These are phyloP conservation scores for Waltiozyma sp. DNA, from an alignment of 1,139 yeast species.

Conservation along the genomic window DNA sequence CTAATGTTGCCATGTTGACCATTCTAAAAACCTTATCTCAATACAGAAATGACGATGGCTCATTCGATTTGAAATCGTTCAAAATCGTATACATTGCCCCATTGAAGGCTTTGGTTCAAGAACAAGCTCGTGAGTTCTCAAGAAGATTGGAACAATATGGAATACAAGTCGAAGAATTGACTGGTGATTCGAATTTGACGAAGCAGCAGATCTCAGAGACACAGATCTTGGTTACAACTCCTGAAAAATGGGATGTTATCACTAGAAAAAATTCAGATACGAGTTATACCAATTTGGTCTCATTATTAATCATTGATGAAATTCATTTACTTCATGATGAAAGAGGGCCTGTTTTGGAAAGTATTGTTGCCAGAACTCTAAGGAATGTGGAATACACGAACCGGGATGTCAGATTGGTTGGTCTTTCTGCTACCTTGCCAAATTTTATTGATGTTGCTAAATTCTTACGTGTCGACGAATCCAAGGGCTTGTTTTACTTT, in stretches of 20 bases:
- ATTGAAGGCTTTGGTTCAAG: conserved; percentile 87
- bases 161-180: conserved; percentile 69
- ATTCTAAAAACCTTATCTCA: conserved; percentile 53
- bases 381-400: conserved; percentile 35
- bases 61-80: conserved; percentile 42
- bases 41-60: conserved; percentile 36
- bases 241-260: conserved; percentile 95
- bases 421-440: conserved; percentile 90
- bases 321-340: conserved; percentile 88
- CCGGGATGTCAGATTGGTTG: conserved; percentile 56
- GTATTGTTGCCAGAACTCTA: conserved; percentile 68
- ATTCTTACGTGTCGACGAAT: conserved; percentile 58
- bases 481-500: conserved; percentile 49
- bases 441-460: conserved; percentile 81
- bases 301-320: conserved; percentile 81
- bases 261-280: conserved; percentile 68
- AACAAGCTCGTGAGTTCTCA: conserved; percentile 81
- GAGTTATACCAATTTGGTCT: conserved; percentile 52
- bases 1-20: conserved; percentile 85
- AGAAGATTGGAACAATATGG: conserved; percentile 60
- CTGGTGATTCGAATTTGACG: conserved; percentile 82
- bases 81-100: conserved; percentile 92
- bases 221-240: conserved; percentile 84
- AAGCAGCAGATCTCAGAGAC: conserved; percentile 69
- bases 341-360: conserved; percentile 91